Percentiles rank a stretch among this genome's conserved stretches.
Conservation (phyloP, 371 early-diverging fungal species). For the Mycotypha africana region DNA sequence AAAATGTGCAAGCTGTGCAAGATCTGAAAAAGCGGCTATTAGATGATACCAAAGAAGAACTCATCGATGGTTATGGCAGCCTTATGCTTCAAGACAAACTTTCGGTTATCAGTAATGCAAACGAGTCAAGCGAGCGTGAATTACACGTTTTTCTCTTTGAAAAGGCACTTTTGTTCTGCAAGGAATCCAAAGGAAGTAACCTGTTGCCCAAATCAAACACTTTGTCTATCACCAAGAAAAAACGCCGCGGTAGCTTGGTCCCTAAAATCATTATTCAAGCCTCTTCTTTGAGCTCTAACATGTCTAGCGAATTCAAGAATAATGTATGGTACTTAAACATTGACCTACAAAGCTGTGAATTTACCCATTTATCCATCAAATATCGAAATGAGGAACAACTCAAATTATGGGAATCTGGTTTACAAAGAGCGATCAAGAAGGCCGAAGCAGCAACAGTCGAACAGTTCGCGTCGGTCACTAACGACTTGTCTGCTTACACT, state of each 20-base stretch:
- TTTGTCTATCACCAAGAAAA: constrained; percentile 38
- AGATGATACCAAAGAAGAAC: constrained; percentile 9
- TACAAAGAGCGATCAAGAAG: constrained; percentile 46
- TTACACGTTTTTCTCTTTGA: constrained; percentile 86
- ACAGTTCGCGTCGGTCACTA: not conserved
- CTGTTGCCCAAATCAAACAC: constrained; percentile 44
- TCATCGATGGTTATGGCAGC: constrained; percentile 67
- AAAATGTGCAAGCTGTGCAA: constrained; percentile 71
- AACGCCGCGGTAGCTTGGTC: constrained; percentile 51
- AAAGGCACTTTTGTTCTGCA: constrained; percentile 79
- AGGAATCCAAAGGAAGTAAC: constrained; percentile 34
- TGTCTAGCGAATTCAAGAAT: constrained; percentile 4
- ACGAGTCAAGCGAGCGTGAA: constrained; percentile 63
- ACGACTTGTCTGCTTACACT: not conserved
- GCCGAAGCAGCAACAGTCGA: not conserved
- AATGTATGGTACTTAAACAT: constrained; percentile 57
- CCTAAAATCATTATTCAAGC: constrained; percentile 48
- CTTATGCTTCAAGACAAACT: constrained; percentile 82
- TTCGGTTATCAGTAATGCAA: constrained; percentile 43
- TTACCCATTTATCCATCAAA: constrained; percentile 78
- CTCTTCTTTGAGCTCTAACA: constrained; percentile 3
- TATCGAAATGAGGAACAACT: constrained; percentile 90
- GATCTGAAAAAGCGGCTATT: constrained; percentile 79
- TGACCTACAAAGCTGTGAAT: constrained; percentile 68
- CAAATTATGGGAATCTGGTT: constrained; percentile 75